phyloP scores from a whole-genome alignment of 345 rosid species.

The Eucalyptus lansdowneana region DNA sequence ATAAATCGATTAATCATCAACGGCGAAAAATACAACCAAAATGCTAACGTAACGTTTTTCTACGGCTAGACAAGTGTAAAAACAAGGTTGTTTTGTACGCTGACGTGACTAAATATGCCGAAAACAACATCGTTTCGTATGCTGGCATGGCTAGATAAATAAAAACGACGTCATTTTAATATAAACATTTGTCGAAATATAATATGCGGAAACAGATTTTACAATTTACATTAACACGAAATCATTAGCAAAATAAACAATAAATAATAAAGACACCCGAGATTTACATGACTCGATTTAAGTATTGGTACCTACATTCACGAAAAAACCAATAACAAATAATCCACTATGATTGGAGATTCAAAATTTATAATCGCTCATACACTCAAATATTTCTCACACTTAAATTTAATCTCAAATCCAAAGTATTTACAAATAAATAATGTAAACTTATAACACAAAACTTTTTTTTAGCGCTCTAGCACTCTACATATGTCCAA shows the following conservation, averaged over 20 bases:
- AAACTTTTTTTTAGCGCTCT: no score
- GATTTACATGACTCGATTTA: accelerated
- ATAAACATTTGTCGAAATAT: no score
- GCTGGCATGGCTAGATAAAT: no score
- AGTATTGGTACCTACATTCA: accelerated
- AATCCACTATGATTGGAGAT: accelerated
- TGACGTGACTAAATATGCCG: accelerated
- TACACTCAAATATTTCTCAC: accelerated
- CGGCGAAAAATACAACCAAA: no score
- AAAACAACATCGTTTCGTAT: accelerated
- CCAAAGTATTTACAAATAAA: accelerated
- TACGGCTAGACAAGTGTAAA: no score
- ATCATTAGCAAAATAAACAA: accelerated
- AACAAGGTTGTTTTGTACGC: accelerated
- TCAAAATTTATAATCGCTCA: accelerated
- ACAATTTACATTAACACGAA: accelerated
- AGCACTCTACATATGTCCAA: no score
- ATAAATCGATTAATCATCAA: no score
- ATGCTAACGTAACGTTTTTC: accelerated
- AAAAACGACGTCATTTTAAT: accelerated
- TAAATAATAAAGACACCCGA: accelerated
- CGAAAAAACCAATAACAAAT: accelerated
- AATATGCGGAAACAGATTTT: accelerated
- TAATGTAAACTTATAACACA: no score
- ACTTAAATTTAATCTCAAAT: accelerated